Evolutionary conservation across 2,329 filamentous ascomycete species (phyloP), one percentile per base, ranked within the genome.

Genomic region (Xylariaceae sp.): DNA sequence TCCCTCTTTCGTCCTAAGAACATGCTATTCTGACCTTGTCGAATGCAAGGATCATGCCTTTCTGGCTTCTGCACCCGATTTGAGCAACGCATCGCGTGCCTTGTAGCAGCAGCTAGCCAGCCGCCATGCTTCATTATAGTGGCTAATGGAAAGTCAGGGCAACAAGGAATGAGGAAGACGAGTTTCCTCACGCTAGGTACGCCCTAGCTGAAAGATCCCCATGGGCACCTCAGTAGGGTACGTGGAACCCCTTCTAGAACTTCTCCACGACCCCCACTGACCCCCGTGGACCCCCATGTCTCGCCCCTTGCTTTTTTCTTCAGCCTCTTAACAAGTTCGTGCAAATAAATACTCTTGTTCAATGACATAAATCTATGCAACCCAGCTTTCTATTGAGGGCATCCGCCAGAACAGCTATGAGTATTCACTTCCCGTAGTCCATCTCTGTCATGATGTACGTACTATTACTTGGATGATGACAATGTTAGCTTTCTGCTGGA

Each of bases 341-440:
- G 23, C 2, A 47, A 16, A 11, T 37, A 21, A 20, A 20, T 6
- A 29, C 13, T 6, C 23, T 18, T 20, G 13, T 36, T n/a, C 18
- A 26, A 55, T 55, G 52, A 55, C 52, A 40, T 24, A 24, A 55
- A 51, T 55, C 20, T 47, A 55, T 55, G 29, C 26, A 42, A 44
- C 46, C 50, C 36, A 10, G 13, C 16, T 39, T 49, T 21, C 26
- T 26, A 40, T 23, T 27, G 30, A 27, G n/a, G n/a, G n/a, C n/a
- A n/a, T n/a, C n/a, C n/a, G n/a, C n/a, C n/a, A n/a, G n/a, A n/a
- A n/a, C n/a, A n/a, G n/a, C n/a, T n/a, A n/a, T n/a, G n/a, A n/a
- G n/a, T n/a, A n/a, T n/a, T n/a, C n/a, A n/a, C n/a, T n/a, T n/a
- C n/a, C n/a, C n/a, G n/a, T n/a, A n/a, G n/a, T n/a, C n/a, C n/a